Evolutionary conservation across 106 monocot species (phyloP).

Genomic region (Platanthera zijinensis): DNA sequence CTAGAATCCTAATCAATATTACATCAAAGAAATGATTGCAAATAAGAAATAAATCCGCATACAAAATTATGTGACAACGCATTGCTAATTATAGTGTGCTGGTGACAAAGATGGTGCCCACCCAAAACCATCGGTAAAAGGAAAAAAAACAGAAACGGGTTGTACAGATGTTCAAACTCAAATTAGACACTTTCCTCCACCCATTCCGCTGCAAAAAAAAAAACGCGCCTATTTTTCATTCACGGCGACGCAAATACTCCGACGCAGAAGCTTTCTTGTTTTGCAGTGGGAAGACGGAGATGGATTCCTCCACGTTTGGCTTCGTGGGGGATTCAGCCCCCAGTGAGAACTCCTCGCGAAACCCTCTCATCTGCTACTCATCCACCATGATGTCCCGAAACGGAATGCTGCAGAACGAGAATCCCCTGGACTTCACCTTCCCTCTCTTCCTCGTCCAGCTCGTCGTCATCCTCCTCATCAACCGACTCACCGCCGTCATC

Average conservation of each 20-base stretch:
- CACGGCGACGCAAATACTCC: neutral
- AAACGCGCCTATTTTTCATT: neutral
- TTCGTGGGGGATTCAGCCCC: neutral
- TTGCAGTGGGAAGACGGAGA: neutral
- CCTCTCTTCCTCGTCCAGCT: slow-evolving; percentile 24
- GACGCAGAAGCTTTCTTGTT: neutral
- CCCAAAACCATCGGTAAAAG: neutral
- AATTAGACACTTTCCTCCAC: neutral
- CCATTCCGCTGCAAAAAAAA: neutral
- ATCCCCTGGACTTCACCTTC: slow-evolving; percentile 17
- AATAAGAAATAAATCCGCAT: no score
- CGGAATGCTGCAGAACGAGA: slow-evolving; percentile 16
- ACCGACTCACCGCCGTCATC: slow-evolving; percentile 11
- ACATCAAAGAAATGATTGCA: no score
- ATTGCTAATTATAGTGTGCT: no score
- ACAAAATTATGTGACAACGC: no score
- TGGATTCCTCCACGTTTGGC: neutral
- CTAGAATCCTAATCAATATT: no score
- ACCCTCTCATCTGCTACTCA: slow-evolving; percentile 13
- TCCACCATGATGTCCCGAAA: slow-evolving; percentile 16
- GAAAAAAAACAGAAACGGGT: neutral
- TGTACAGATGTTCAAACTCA: neutral
- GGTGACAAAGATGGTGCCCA: neutral
- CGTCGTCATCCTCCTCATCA: slow-evolving; percentile 12
- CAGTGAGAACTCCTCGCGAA: neutral